Conservation (phyloP, 306 rosid genomes). For the Argentina anserina region DNA sequence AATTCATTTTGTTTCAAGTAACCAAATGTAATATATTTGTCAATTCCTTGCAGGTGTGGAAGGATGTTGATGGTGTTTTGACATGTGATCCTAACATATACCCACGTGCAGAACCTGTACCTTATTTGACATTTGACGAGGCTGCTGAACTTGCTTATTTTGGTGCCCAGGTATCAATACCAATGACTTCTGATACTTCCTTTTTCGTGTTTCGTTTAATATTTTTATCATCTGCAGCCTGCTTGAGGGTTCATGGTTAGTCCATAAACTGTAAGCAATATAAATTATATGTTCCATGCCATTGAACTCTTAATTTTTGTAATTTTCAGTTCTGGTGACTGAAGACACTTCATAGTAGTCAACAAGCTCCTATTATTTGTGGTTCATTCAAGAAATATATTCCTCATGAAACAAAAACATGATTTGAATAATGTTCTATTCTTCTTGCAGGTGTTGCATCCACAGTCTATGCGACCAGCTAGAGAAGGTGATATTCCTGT, state of each 20-base stretch:
- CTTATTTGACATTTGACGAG: constrained; percentile 90
- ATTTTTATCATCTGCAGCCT: background rate
- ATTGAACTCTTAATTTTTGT: background rate
- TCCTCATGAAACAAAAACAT: constrained; percentile 1
- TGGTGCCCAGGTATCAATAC: constrained; percentile 89
- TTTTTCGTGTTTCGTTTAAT: background rate
- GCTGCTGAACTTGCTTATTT: constrained; percentile 98
- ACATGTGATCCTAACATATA: constrained; percentile 88
- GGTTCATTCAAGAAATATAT: background rate
- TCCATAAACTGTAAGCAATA: background rate
- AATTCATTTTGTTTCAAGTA: background rate
- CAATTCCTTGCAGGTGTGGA: constrained; percentile 79
- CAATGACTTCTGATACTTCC: background rate
- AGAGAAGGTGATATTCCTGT: constrained; percentile 96
- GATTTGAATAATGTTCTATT: background rate
- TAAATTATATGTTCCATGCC: background rate
- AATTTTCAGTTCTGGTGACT: background rate
- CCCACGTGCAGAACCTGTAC: constrained; percentile 71
- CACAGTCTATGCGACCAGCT: constrained; percentile 99
- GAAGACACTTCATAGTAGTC: background rate
- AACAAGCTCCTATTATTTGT: background rate
- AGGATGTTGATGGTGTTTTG: constrained; percentile 97
- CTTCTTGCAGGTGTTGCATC: constrained; percentile 80
- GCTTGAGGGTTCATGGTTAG: background rate
- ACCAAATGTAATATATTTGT: background rate